Conservation (phyloP, 768 basidiomycete species). For the Crucibulum laeve region DNA sequence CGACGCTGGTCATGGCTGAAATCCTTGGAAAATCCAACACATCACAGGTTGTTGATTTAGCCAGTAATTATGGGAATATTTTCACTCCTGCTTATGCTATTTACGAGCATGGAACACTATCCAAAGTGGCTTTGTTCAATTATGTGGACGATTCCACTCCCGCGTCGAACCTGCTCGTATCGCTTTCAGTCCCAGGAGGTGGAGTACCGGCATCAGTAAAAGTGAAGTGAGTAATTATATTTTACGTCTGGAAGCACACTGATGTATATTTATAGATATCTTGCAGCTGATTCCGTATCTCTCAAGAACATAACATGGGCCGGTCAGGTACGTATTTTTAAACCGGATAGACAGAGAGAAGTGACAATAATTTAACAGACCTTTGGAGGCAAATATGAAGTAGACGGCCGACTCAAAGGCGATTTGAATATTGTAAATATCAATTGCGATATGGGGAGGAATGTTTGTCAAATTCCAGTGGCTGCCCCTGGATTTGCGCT, state of each 20-base stretch:
- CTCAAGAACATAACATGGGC: conserved; percentile 64
- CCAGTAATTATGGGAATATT: conserved; percentile 42
- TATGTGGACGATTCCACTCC: conserved; percentile 60
- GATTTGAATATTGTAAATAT: conserved; percentile 46
- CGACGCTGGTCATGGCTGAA: conserved; percentile 68
- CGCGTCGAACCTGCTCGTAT: conserved; percentile 47
- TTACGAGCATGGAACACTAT: conserved; percentile 62
- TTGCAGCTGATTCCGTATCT: conserved; percentile 40
- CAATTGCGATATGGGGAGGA: conserved; percentile 58
- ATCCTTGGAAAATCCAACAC: conserved; percentile 58
- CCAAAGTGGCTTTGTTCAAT: conserved; percentile 68
- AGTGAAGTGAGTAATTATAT: conserved; percentile 43
- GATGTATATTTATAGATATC: conserved; percentile 36
- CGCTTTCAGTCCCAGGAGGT: conserved; percentile 38
- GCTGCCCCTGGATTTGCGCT: conserved; percentile 62
- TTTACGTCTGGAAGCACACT: not conserved
- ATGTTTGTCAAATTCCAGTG: conserved; percentile 55
- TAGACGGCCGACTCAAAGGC: conserved; percentile 63
- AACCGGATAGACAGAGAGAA: too few relatives aligned
- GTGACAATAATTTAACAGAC: conserved; percentile 47
- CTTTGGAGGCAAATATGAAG: conserved; percentile 52
- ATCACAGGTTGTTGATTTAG: conserved; percentile 64
- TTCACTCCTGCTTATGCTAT: conserved; percentile 68
- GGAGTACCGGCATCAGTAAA: conserved; percentile 41
- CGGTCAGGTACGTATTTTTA: conserved; percentile 52